Evolutionary conservation across 495 filamentous ascomycete genomes (phyloP).

Genomic region (Aspergillus cristatus): DNA sequence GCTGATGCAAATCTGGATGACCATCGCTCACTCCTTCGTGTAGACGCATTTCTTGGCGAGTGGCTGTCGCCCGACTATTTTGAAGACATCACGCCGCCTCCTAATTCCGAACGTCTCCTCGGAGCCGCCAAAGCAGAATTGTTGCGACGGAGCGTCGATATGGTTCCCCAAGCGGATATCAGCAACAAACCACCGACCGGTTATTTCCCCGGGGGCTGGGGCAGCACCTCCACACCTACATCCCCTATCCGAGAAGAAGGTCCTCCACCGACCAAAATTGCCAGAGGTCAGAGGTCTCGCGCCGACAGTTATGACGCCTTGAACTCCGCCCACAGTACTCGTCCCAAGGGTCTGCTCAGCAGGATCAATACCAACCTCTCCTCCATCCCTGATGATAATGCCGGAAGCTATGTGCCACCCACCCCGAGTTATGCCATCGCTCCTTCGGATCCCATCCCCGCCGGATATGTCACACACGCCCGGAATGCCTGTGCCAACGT

Average conservation of each 20-base stretch:
- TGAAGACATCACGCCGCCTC: slow-evolving; percentile 82
- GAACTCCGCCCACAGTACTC: slow-evolving; percentile 6
- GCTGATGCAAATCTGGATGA: slow-evolving; percentile 3
- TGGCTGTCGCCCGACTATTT: slow-evolving; percentile 93
- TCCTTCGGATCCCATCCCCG: slow-evolving; percentile 66
- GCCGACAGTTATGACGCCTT: slow-evolving; percentile 24
- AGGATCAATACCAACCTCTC: slow-evolving; percentile 27
- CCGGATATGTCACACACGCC: slow-evolving; percentile 86
- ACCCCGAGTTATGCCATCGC: slow-evolving; percentile 79
- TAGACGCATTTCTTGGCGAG: slow-evolving; percentile 91
- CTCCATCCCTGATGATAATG: slow-evolving; percentile 10
- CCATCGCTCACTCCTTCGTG: slow-evolving; percentile 44
- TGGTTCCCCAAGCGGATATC: slow-evolving; percentile 19
- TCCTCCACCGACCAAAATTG: slow-evolving; percentile 8
- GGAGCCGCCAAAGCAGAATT: slow-evolving; percentile 78
- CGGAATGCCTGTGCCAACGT: slow-evolving; percentile 76
- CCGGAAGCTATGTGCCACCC: slow-evolving; percentile 56
- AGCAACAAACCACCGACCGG: slow-evolving; percentile 22
- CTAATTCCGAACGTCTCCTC: slow-evolving; percentile 75
- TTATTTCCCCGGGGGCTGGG: slow-evolving; percentile 58
- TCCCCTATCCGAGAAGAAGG: slow-evolving; percentile 17
- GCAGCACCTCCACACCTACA: slow-evolving; percentile 18
- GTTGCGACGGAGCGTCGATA: slow-evolving; percentile 53
- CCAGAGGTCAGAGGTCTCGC: slow-evolving; percentile 17
- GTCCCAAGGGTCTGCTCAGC: slow-evolving; percentile 11